These are phyloP conservation scores for Phytophthora agathidicida DNA, from an alignment of 352 stramenopile genomes.

Conservation along the genomic window DNA sequence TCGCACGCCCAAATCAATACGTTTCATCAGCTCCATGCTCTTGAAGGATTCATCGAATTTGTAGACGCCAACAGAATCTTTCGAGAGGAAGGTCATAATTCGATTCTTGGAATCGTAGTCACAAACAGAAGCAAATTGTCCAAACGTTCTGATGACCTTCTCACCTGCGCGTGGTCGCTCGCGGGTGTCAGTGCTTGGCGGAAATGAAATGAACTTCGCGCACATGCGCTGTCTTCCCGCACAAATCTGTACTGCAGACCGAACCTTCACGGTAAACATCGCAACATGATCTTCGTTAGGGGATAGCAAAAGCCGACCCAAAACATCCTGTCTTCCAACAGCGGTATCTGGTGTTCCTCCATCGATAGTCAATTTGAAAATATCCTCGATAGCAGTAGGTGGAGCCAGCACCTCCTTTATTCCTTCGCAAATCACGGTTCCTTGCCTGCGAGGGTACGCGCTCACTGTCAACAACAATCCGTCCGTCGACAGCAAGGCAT, in stretches of 20 bases:
- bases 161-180: conserved; percentile 3
- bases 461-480: conserved; percentile 15
- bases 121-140: conserved; percentile 26
- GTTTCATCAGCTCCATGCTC: conserved; percentile 32
- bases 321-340: neutral
- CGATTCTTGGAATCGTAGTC: conserved; percentile 30
- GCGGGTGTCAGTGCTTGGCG: neutral
- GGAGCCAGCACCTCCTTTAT: neutral
- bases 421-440: conserved; percentile 1
- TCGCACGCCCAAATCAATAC: conserved; percentile 29
- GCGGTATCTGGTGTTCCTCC: neutral
- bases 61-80: conserved; percentile 27
- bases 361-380: conserved; percentile 26
- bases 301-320: conserved; percentile 11
- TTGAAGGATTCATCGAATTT: conserved; percentile 42
- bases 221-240: conserved; percentile 21
- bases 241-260: conserved; percentile 29
- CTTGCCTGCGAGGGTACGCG: neutral
- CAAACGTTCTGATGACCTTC: conserved; percentile 17
- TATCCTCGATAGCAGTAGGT: conserved; percentile 10
- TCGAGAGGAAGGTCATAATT: conserved; percentile 26
- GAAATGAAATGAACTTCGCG: conserved; percentile 26
- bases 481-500: conserved; percentile 1
- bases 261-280: conserved; percentile 39
- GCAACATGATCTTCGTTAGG: conserved; percentile 19